Conservation (phyloP, 179 eudicot species). For the Patellifolia procumbens region DNA sequence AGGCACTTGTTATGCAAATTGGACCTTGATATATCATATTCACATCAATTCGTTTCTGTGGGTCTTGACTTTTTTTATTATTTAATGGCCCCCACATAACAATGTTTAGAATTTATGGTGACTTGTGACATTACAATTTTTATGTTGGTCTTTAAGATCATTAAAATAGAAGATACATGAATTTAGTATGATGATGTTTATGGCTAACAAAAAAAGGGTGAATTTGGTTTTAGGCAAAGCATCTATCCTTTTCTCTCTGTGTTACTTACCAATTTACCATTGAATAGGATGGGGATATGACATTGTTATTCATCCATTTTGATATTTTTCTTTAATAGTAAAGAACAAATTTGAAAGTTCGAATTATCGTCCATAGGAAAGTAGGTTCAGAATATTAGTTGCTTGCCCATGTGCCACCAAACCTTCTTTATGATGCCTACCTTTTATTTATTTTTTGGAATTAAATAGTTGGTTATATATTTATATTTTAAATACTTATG, state of each 20-base stretch:
- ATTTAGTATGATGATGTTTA: conserved; percentile 19
- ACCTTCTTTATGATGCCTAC: no score
- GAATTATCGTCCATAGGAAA: not conserved
- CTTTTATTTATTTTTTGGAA: not conserved
- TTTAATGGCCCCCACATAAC: conserved; percentile 24
- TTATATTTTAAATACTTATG: not conserved
- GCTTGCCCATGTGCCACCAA: not conserved
- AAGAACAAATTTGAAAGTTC: not conserved
- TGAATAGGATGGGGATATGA: conserved; percentile 30
- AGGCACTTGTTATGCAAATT: conserved; percentile 33
- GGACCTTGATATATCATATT: conserved; percentile 38
- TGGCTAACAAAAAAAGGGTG: not conserved
- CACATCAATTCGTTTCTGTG: conserved; percentile 35
- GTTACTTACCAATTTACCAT: not conserved
- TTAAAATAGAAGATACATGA: conserved; percentile 14
- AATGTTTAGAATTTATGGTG: conserved; percentile 29
- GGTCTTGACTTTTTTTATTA: conserved; percentile 20
- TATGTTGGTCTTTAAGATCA: conserved; percentile 13
- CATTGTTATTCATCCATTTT: conserved; percentile 12
- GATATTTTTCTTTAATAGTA: not conserved
- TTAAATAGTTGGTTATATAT: not conserved
- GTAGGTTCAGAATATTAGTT: conserved; percentile 1
- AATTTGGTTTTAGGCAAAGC: not conserved
- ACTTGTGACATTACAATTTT: conserved; percentile 35
- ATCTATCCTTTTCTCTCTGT: conserved; percentile 26